Base-by-base conservation (phyloP, 805 yeast genomes). In the Lachancea sp. region DNA sequence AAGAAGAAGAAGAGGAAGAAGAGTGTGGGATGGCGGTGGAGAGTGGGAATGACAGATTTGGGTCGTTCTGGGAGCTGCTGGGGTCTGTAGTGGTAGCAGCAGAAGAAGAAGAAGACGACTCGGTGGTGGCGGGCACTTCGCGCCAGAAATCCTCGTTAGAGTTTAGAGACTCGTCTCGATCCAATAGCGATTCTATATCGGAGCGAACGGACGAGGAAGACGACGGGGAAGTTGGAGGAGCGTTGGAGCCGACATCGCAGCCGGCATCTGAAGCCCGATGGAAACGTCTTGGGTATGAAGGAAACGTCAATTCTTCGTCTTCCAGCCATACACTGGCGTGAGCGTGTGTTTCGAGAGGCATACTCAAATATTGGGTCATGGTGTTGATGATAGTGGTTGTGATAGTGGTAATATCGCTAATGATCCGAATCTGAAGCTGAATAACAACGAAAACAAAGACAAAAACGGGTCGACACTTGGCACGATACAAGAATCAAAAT, bases 91-190 rank as follows among this genome's bases (percentile, higher is more conserved):
- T 22, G 25, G 25, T 22, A 8, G 25, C 19, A 7, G 12, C 35
- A 15, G 13, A 4, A 3, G 17, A 6, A 8, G 25, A 5, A 7
- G 12, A 18, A 15, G 13, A 4, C 12, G 17, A 6, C 9, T 36
- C 38, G 38, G 36, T 51, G 51, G 22, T 57, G n/a, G 49, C 38
- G 12, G 50, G 53, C 16, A 62, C 63, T 37, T 59, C 65, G 39
- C 60, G 61, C 66, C 66, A 62, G 43, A 62, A 62, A 45, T 62
- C 66, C 19, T 52, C 56, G 38, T 56, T 56, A 22, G 44, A 48
- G 12, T 49, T 38, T 20, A 48, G 31, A 33, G 33, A 40, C 11
- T 36, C 46, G 37, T 44, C 50, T 37, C 19, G 22, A 40, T 33
- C 36, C 43, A 42, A 36, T 19, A 33, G 38, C 9, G 19, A 38